These are phyloP conservation scores for Suillus cothurnatus DNA, from an alignment of 768 basidiomycete genomes.

Conservation along the genomic window DNA sequence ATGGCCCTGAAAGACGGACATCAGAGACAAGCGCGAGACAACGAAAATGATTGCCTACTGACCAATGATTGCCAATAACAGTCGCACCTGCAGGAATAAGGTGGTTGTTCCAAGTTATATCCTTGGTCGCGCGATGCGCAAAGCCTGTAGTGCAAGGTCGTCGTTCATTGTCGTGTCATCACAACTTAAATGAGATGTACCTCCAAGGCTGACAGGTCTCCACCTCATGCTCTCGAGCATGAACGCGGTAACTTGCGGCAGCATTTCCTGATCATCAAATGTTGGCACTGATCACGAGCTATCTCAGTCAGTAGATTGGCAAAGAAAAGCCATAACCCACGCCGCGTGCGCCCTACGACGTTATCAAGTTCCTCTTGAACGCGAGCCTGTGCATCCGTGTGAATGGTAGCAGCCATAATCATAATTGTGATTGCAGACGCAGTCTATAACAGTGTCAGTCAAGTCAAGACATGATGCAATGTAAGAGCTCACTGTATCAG, in stretches of 20 bases:
- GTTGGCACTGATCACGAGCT: too few relatives aligned
- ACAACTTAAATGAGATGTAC: conserved; percentile 13
- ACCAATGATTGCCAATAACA: conserved; percentile 43
- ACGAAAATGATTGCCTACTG: conserved; percentile 4
- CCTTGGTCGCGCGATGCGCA: conserved; percentile 61
- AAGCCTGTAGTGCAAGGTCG: conserved; percentile 44
- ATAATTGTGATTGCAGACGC: conserved; percentile 52
- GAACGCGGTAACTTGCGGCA: too few relatives aligned
- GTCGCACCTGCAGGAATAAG: conserved; percentile 43
- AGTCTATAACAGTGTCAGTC: conserved; percentile 25
- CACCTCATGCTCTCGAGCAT: conserved; percentile 40
- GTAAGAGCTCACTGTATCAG: conserved; percentile 12
- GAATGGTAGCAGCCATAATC: conserved; percentile 56
- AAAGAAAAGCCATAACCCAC: too few relatives aligned
- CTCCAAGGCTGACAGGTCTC: conserved; percentile 38
- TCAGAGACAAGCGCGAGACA: not conserved
- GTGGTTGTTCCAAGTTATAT: conserved; percentile 44
- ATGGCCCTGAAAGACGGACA: conserved; percentile 18
- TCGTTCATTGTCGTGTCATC: not conserved
- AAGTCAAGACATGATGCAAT: not conserved
- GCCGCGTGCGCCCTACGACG: conserved; percentile 44
- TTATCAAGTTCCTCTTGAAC: conserved; percentile 57
- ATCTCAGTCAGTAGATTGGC: too few relatives aligned
- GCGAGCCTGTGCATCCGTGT: conserved; percentile 48
- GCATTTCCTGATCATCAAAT: too few relatives aligned